A percentile compares a stretch with the other conserved stretches of the same genome.
Conservation (phyloP, 139 green algal species). For the Prasinococcaceae sp. region DNA sequence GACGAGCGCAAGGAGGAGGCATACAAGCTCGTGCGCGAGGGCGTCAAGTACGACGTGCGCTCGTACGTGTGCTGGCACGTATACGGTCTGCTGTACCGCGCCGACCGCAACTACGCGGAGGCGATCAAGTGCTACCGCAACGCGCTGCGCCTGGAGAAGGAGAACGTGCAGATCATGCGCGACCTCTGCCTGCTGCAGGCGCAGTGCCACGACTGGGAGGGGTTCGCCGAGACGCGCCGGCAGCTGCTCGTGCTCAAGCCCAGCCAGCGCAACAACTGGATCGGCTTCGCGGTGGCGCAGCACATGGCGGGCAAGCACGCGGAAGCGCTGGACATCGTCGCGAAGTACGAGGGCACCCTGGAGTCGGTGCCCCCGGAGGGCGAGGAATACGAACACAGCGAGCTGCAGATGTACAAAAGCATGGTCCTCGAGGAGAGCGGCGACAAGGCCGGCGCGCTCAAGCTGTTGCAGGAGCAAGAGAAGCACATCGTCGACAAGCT, state of each 20-base stretch:
- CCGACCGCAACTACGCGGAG: constrained; percentile 84
- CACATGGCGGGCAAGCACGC: constrained; percentile 68
- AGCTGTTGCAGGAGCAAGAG: constrained; percentile 35
- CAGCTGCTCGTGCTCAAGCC: constrained; percentile 66
- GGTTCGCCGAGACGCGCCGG: constrained; percentile 79
- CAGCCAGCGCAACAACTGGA: constrained; percentile 74
- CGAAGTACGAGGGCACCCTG: constrained; percentile 32
- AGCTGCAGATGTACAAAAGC: constrained; percentile 87
- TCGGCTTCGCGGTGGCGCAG: constrained; percentile 76
- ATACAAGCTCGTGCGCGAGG: constrained; percentile 79
- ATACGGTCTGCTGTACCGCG: constrained; percentile 86
- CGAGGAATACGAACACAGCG: constrained; percentile 88
- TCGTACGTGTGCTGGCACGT: constrained; percentile 97
- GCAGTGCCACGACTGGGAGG: constrained; percentile 79
- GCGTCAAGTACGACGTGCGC: constrained; percentile 69
- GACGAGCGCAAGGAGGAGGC: constrained; percentile 49
- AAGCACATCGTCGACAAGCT: constrained; percentile 63
- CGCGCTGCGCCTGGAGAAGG: constrained; percentile 75
- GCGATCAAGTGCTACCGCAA: constrained; percentile 99
- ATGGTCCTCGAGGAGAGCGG: constrained; percentile 67
- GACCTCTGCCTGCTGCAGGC: constrained; percentile 71
- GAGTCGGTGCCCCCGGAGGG: constrained; percentile 16
- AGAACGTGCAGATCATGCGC: constrained; percentile 83
- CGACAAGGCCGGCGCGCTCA: constrained; percentile 42
- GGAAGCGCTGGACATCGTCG: constrained; percentile 15